A percentile compares a stretch with the other conserved stretches of the same genome.
Conservation (phyloP, 495 filamentous ascomycete species). For the Cercophora sp. region DNA sequence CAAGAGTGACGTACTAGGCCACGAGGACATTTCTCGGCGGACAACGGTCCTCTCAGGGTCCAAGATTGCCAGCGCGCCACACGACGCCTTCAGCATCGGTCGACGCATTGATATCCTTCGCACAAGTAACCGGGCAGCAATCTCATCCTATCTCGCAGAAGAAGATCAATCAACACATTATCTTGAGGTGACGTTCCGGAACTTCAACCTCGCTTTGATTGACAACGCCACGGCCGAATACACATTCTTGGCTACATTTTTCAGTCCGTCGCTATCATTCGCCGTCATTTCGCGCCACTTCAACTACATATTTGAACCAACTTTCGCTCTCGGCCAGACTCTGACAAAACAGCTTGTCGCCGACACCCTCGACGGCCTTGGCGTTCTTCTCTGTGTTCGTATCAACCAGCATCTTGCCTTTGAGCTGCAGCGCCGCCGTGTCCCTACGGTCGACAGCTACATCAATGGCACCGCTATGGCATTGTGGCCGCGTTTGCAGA, state of each 20-base stretch:
- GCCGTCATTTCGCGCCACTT: constrained; percentile 63
- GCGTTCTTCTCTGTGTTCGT: constrained; percentile 83
- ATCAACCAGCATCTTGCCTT: constrained; percentile 92
- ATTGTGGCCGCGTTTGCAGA: constrained; percentile 92
- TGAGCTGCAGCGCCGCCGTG: constrained; percentile 83
- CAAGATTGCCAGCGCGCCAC: constrained; percentile 55
- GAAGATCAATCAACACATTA: constrained; percentile 82
- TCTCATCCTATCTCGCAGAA: constrained; percentile 79
- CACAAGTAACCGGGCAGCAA: constrained; percentile 62
- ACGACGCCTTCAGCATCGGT: constrained; percentile 85
- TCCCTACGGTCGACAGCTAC: constrained; percentile 84
- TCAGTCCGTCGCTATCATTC: constrained; percentile 59
- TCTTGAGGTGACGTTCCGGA: constrained; percentile 82
- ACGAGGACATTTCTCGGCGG: constrained; percentile 64
- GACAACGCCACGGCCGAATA: constrained; percentile 97
- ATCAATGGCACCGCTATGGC: constrained; percentile 94
- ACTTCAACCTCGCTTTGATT: constrained; percentile 89
- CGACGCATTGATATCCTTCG: constrained; percentile 76
- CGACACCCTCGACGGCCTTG: constrained; percentile 75
- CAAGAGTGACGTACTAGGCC: constrained; percentile 77
- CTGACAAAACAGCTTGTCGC: constrained; percentile 75
- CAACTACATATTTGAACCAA: constrained; percentile 75
- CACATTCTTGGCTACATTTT: constrained; percentile 86
- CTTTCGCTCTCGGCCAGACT: constrained; percentile 72
- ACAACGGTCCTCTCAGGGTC: constrained; percentile 45